Evolutionary conservation across 306 rosid species (phyloP), one percentile per base, ranked within the genome.

Genomic region (Luffa acutangula): DNA sequence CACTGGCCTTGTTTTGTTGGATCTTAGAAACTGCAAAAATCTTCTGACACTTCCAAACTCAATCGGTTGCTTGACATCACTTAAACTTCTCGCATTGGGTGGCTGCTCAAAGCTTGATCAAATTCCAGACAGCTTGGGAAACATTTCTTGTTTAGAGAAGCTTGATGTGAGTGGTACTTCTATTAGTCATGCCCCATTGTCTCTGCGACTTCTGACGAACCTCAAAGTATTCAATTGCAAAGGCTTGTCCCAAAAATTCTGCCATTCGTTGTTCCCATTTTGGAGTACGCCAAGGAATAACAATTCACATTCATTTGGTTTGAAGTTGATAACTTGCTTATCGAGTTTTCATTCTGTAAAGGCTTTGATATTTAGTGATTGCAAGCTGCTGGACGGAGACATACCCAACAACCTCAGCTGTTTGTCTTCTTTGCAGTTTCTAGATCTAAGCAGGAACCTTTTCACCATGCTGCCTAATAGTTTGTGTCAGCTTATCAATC

Each of bases 151-250:
- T 52, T 45, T 84, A 34, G 41, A 77, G 79, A 65, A 36, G 56
- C 78, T 84, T 81, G 80, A 84, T 43, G 75, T 66, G 12, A 70
- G 86, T 63, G 45, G 75, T 76, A 80, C 86, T 41, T 33, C 79
- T 21, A 41, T 83, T 37, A 84, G 70, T 37, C 63, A 77, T 0
- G 54, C 31, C 37, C 84, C 80, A 3, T 70, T 80, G 6, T 60
- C 53, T 60, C 48, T 84, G 17, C 60, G 13, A 25, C 71, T 15
- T 18, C 13, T 84, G 59, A 41, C 25, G 2, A 80, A 84, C 36
- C 79, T 84, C 0, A 20, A 77, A 37, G 25, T 17, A 15, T 57
- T 84, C 18, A 70, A 76, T 17, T 76, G 76, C 37, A 6, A 57
- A 51, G 75, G 73, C 34, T 37, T 34, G 59, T 57, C 78, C 33